Percentiles rank a stretch among this genome's conserved stretches.
phyloP scores from a whole-genome alignment of 73 alveolate genomes.

The Stentor coeruleus region DNA sequence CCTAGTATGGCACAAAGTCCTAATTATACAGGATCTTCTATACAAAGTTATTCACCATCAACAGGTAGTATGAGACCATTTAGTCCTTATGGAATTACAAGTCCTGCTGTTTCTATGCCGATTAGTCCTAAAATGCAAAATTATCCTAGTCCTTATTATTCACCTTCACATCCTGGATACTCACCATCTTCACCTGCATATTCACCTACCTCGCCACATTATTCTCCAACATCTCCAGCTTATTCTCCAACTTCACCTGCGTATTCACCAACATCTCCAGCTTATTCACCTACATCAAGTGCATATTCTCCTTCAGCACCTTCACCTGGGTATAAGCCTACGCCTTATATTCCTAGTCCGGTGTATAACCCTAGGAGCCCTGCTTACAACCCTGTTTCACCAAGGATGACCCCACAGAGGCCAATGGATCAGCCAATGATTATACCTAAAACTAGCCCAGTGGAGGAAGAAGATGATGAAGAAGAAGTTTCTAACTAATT shows the following conservation, averaged over 20 bases:
- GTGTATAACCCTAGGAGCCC: not conserved
- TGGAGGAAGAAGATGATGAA: slow-evolving; percentile 24
- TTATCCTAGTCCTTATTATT: slow-evolving; percentile 19
- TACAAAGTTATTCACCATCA: slow-evolving; percentile 2
- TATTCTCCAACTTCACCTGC: slow-evolving; percentile 49
- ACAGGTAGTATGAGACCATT: slow-evolving; percentile 11
- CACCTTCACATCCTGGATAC: slow-evolving; percentile 31
- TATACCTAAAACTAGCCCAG: not conserved
- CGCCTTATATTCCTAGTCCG: slow-evolving; percentile 14
- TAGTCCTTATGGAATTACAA: slow-evolving; percentile 8
- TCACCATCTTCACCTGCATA: slow-evolving; percentile 60
- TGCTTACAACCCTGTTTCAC: slow-evolving; percentile 18
- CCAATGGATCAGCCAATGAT: not conserved
- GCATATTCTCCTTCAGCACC: slow-evolving; percentile 30
- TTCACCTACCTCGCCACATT: slow-evolving; percentile 44
- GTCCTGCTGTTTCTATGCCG: slow-evolving; percentile 17
- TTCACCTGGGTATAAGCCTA: not conserved
- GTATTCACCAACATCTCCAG: slow-evolving; percentile 59
- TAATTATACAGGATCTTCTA: slow-evolving; percentile 5
- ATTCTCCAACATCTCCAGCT: slow-evolving; percentile 62
- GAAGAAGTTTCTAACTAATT: not conserved
- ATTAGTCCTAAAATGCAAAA: slow-evolving; percentile 24
- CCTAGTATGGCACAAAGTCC: slow-evolving; percentile 17
- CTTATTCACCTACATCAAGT: slow-evolving; percentile 52
- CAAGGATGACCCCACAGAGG: slow-evolving; percentile 1